phyloP scores from a whole-genome alignment of 176 grass and related monocot genomes.

The Oryza glumipatula region DNA sequence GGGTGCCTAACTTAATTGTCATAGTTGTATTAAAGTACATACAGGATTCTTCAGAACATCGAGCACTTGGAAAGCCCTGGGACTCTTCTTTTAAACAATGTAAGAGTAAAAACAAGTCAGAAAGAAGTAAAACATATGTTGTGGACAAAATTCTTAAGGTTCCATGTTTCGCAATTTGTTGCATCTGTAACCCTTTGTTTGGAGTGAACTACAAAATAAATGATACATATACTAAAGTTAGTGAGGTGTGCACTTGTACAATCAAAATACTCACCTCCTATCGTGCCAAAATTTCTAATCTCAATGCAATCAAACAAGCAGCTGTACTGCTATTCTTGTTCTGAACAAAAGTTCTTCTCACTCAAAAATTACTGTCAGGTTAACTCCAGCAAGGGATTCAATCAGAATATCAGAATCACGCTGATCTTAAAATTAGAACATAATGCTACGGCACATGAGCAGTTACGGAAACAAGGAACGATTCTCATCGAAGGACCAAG shows the following conservation, averaged over 20 bases:
- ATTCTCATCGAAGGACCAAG: background rate
- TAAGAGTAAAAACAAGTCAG: background rate
- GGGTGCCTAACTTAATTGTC: background rate
- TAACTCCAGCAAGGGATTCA: background rate
- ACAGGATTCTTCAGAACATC: background rate
- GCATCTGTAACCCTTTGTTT: background rate
- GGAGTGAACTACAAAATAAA: background rate
- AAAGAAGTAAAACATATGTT: background rate
- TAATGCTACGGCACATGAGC: background rate
- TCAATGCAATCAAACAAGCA: background rate
- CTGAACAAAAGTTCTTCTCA: background rate
- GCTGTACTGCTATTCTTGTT: background rate
- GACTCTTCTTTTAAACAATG: too few relatives aligned
- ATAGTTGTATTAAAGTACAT: constrained; percentile 22
- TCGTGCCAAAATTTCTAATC: background rate
- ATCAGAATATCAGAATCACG: background rate
- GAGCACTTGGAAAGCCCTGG: background rate
- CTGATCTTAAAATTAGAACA: background rate
- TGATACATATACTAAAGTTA: background rate
- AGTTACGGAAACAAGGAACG: background rate
- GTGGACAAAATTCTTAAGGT: background rate
- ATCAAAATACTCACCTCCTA: background rate
- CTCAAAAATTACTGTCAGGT: background rate
- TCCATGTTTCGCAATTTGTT: background rate
- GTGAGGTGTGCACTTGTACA: background rate